phyloP scores from a whole-genome alignment of 768 basidiomycete species.

The Cyclocybe aegerita region DNA sequence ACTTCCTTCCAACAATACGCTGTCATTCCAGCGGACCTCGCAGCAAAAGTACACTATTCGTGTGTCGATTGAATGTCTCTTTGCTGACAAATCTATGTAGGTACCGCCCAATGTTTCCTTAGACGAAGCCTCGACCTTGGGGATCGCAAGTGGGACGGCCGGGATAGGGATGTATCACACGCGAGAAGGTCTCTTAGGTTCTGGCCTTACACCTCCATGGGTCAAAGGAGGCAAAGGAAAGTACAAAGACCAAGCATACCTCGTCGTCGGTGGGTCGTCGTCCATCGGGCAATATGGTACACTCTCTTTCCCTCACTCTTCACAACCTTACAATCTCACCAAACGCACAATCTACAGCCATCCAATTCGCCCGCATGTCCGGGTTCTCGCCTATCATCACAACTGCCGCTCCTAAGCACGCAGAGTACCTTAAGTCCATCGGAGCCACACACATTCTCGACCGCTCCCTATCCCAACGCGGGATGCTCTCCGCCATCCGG shows the following conservation, averaged over 20 bases:
- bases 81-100: constrained; percentile 10
- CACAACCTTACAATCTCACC: constrained; percentile 15
- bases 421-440: constrained; percentile 28
- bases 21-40: no score
- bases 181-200: constrained; percentile 43
- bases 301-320: background rate
- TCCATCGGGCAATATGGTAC: constrained; percentile 48
- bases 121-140: constrained; percentile 46
- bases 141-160: constrained; percentile 45
- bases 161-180: constrained; percentile 45
- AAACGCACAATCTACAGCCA: background rate
- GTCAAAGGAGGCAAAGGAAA: constrained; percentile 25
- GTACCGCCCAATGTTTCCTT: constrained; percentile 34
- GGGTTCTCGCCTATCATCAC: constrained; percentile 43
- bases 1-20: constrained; percentile 23
- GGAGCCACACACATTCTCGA: constrained; percentile 41
- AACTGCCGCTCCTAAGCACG: constrained; percentile 29
- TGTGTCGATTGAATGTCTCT: no score
- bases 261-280: constrained; percentile 28
- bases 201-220: constrained; percentile 30
- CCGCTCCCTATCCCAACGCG: constrained; percentile 9
- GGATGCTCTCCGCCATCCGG: constrained; percentile 12
- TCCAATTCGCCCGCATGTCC: constrained; percentile 33
- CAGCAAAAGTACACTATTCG: no score
- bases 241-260: constrained; percentile 38